Percentiles rank a stretch among this genome's conserved stretches.
These are phyloP conservation scores for Coffea eugenioides DNA, from an alignment of 257 asterid species.

Conservation along the genomic window DNA sequence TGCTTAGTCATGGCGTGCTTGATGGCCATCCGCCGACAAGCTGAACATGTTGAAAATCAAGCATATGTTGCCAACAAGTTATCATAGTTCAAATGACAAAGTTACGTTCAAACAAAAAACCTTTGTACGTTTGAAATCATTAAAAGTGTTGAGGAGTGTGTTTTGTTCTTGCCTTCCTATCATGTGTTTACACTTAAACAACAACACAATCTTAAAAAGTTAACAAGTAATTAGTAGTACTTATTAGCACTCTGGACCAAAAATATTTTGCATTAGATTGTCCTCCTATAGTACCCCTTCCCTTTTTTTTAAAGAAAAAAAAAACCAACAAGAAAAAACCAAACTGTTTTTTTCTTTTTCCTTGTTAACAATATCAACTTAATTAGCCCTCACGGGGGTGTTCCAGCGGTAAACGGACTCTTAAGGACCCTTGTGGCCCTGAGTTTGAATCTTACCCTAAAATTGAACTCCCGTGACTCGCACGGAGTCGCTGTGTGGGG, in stretches of 20 bases:
- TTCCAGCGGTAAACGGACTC: too few relatives aligned
- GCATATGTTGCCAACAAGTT: conserved; percentile 10
- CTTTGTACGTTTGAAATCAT: conserved; percentile 8
- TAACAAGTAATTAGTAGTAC: background rate
- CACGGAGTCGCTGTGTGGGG: too few relatives aligned
- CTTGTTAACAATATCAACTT: background rate
- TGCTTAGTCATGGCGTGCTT: conserved; percentile 9
- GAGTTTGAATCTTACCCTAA: too few relatives aligned
- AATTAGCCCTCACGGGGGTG: too few relatives aligned
- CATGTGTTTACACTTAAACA: background rate
- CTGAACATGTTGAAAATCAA: conserved; percentile 10
- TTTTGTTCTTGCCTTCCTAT: background rate
- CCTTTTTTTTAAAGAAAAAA: too few relatives aligned
- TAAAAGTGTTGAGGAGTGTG: conserved; percentile 2
- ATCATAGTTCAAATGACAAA: conserved; percentile 4
- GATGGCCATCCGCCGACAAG: conserved; percentile 18
- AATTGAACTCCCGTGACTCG: too few relatives aligned
- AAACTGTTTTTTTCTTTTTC: too few relatives aligned
- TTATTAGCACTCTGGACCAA: background rate
- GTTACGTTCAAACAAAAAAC: background rate
- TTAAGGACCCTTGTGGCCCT: too few relatives aligned
- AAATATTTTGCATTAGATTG: background rate
- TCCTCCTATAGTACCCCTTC: too few relatives aligned
- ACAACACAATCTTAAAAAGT: background rate
- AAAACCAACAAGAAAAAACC: too few relatives aligned